phyloP scores from a whole-genome alignment of 495 filamentous ascomycete genomes.

The Talaromyces trachyspermus region DNA sequence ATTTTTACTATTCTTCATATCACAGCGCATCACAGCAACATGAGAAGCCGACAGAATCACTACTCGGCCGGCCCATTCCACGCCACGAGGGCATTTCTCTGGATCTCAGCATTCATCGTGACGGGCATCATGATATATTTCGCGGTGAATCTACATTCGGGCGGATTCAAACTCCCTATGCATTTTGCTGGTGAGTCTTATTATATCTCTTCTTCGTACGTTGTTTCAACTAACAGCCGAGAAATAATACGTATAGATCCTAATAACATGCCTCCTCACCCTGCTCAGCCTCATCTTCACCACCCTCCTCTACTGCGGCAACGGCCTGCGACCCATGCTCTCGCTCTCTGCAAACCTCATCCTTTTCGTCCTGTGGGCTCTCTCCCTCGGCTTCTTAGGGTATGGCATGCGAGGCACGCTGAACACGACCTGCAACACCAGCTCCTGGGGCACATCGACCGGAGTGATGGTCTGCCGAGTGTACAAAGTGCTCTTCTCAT shows the following conservation, averaged over 20 bases:
- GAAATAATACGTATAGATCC: slow-evolving; percentile 33
- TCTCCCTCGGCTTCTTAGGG: slow-evolving; percentile 48
- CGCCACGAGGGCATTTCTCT: slow-evolving; percentile 38
- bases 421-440: slow-evolving; percentile 45
- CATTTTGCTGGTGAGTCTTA: slow-evolving; percentile 51
- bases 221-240: neutral
- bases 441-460: slow-evolving; percentile 49
- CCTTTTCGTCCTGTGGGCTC: slow-evolving; percentile 48
- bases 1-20: too few species aligned
- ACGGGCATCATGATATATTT: slow-evolving; percentile 54
- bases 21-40: too few species aligned
- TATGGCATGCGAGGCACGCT: slow-evolving; percentile 52
- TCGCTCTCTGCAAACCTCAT: slow-evolving; percentile 46
- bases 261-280: slow-evolving; percentile 48
- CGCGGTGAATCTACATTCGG: slow-evolving; percentile 48
- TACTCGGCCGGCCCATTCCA: slow-evolving; percentile 57
- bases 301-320: slow-evolving; percentile 47
- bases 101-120: slow-evolving; percentile 50
- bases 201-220: neutral
- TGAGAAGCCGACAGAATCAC: slow-evolving; percentile 34
- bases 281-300: slow-evolving; percentile 46
- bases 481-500: slow-evolving; percentile 63
- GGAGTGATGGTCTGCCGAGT: slow-evolving; percentile 54
- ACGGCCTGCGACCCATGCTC: slow-evolving; percentile 48
- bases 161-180: slow-evolving; percentile 52